A percentile compares a stretch with the other conserved stretches of the same genome.
phyloP scores from a whole-genome alignment of 805 yeast species.

The Yamadazyma insecticola region DNA sequence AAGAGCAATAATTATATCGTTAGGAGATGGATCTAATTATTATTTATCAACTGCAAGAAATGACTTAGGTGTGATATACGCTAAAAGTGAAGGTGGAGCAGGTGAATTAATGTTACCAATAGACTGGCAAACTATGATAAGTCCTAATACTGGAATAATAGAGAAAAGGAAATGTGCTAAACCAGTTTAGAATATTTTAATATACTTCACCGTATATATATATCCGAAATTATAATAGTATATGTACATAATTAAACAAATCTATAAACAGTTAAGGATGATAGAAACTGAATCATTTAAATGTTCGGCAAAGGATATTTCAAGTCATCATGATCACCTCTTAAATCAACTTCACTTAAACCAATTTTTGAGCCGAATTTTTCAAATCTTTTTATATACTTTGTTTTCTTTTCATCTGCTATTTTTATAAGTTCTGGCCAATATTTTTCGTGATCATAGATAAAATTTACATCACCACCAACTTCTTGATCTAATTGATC shows the following conservation, averaged over 20 bases:
- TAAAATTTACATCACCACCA: constrained; percentile 84
- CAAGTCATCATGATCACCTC: constrained; percentile 39
- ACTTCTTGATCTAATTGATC: constrained; percentile 80
- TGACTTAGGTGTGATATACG: constrained; percentile 91
- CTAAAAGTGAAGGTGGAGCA: constrained; percentile 60
- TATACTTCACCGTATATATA: too few relatives aligned
- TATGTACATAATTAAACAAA: background rate
- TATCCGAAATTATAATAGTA: background rate
- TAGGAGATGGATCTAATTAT: constrained; percentile 93
- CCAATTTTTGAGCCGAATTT: constrained; percentile 69
- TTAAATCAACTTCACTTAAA: constrained; percentile 74
- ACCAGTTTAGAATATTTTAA: too few relatives aligned
- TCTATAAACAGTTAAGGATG: background rate
- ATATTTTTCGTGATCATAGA: constrained; percentile 72
- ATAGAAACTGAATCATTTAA: background rate
- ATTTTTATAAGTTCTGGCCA: constrained; percentile 69
- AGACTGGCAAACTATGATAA: constrained; percentile 95
- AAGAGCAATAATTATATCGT: constrained; percentile 72
- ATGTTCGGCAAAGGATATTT: constrained; percentile 16
- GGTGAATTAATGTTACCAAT: constrained; percentile 82
- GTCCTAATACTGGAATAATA: constrained; percentile 65
- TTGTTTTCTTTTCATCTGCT: constrained; percentile 53
- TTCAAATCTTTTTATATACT: constrained; percentile 64
- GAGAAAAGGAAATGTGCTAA: constrained; percentile 91
- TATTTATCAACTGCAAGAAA: constrained; percentile 85